Evolutionary conservation across 2,329 filamentous ascomycete species (phyloP), one percentile per base, ranked within the genome.

Genomic region (Geoglossum cookeanum): DNA sequence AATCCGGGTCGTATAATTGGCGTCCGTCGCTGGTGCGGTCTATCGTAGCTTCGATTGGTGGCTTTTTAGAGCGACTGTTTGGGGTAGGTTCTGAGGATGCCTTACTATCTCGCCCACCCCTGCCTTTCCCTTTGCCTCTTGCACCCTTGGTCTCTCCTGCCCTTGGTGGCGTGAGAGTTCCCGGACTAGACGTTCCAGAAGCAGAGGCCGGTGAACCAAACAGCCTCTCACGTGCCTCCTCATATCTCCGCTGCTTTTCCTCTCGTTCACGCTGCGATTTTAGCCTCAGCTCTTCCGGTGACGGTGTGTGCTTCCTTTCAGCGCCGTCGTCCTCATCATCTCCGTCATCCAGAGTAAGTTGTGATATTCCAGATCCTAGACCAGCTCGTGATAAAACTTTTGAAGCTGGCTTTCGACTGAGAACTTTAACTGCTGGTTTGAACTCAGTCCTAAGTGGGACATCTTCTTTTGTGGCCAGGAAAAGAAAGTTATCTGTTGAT

Each of bases 241-340:
- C 86, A 67, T 96, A 96, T 60, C 85, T 85, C 58, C 82, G 82
- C 72, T 94, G 86, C 72, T 92, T 95, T 71, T 94, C 89, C 66
- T 94, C 89, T 8, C 82, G 79, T 63, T 94, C 87, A 54, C 79
- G 77, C 67, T 88, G 81, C 56, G 90, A 86, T 65, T 85, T 85
- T 29, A 81, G 79, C 60, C 85, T 81, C 37, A 89, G 78, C 71
- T 95, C 85, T 64, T 91, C 86, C 3, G 84, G 78, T 0, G 80
- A 85, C 48, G 80, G 78, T 63, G 81, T 80, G 22, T 76, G 73
- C 61, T 79, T 78, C 66, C 79, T 81, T 57, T 73, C 70, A 54
- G 72, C 70, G 57, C 81, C 78, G 30, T 83, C 79, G 56, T 85
- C 79, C 30, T 81, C 85, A 47, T 86, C 83, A 9, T 83, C 81